Percentiles rank a stretch among this genome's conserved stretches.
These are phyloP conservation scores for Chamaenerion angustifolium DNA, from an alignment of 345 rosid species.

Conservation along the genomic window DNA sequence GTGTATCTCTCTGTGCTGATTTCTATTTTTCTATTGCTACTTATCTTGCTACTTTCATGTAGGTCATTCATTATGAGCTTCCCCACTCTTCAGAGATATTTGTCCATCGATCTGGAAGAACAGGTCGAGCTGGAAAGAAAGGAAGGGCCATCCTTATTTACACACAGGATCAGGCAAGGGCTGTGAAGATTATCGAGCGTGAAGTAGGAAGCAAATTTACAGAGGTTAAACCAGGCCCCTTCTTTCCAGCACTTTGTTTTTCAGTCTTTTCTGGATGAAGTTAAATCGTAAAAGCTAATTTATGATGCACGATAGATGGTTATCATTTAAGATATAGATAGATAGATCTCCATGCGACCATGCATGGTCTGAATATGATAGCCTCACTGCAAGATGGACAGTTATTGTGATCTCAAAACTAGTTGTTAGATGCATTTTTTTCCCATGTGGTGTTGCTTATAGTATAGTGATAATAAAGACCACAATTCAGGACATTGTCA, in stretches of 20 bases:
- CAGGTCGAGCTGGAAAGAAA: slow-evolving; percentile 99
- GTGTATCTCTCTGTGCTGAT: background rate
- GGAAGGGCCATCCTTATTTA: slow-evolving; percentile 82
- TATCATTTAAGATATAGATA: too few relatives aligned
- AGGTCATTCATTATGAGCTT: slow-evolving; percentile 89
- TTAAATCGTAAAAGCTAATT: background rate
- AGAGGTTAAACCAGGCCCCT: slow-evolving; percentile 34
- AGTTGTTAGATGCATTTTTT: too few relatives aligned
- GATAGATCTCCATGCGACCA: too few relatives aligned
- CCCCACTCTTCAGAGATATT: slow-evolving; percentile 86
- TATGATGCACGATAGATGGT: background rate
- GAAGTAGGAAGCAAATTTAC: slow-evolving; percentile 84
- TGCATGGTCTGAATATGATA: too few relatives aligned
- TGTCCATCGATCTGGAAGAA: slow-evolving; percentile 95
- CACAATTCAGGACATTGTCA: too few relatives aligned
- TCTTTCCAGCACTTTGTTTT: background rate
- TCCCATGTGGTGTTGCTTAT: too few relatives aligned
- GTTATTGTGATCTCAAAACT: too few relatives aligned
- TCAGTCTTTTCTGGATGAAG: background rate
- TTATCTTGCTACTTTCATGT: background rate
- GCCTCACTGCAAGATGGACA: too few relatives aligned
- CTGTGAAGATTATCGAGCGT: slow-evolving; percentile 51
- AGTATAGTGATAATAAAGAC: too few relatives aligned
- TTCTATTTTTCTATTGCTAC: background rate
- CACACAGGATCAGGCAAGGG: slow-evolving; percentile 50